A percentile compares a stretch with the other conserved stretches of the same genome.
Evolutionary conservation across 148 eudicot species (phyloP).

Genomic region (Polygonum maritimum): DNA sequence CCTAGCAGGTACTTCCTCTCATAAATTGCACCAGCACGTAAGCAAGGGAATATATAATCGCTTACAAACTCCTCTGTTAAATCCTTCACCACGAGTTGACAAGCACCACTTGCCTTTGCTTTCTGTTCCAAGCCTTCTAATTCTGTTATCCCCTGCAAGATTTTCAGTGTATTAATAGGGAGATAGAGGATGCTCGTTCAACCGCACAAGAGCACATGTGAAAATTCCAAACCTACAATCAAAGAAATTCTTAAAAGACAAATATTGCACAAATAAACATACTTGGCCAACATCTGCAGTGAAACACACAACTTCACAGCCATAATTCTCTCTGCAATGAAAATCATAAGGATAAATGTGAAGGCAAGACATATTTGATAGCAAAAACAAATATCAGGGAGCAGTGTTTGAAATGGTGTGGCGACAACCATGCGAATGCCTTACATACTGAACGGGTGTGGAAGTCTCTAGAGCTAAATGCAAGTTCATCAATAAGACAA

Average conservation of each 20-base stretch:
- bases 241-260: not conserved
- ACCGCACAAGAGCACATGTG: not conserved
- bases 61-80: constrained; percentile 87
- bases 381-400: not conserved
- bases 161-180: not conserved
- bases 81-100: constrained; percentile 91
- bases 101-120: constrained; percentile 97
- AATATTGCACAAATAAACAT: constrained; percentile 12
- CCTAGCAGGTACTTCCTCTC: constrained; percentile 92
- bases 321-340: constrained; percentile 84
- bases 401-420: no score
- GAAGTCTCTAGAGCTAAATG: not conserved
- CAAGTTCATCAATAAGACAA: not conserved
- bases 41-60: constrained; percentile 82
- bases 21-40: constrained; percentile 92
- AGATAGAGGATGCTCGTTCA: not conserved
- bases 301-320: constrained; percentile 97
- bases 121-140: constrained; percentile 81
- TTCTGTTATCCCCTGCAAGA: constrained; percentile 59
- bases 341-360: not conserved
- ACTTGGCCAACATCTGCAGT: constrained; percentile 99
- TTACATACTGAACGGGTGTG: not conserved
- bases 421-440: not conserved
- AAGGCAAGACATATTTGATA: not conserved
- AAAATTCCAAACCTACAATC: not conserved